Evolutionary conservation across 2,329 filamentous ascomycete genomes (phyloP).

Genomic region (Dactylonectria estremocensis): DNA sequence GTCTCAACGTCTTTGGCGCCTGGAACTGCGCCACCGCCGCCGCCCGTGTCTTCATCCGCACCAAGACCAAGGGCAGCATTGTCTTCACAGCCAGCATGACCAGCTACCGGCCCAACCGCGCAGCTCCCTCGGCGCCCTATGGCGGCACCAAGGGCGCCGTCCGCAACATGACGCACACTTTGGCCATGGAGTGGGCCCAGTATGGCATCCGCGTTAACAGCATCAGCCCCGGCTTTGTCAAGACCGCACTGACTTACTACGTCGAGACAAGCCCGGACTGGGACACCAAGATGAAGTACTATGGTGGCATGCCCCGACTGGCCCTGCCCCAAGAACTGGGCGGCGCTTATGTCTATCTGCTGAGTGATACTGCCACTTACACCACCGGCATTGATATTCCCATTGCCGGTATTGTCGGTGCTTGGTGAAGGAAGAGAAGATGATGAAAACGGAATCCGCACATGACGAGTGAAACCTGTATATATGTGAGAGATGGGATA

Average conservation of each 20-base stretch:
- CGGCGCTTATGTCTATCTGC: slow-evolving; percentile 70
- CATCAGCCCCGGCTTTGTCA: slow-evolving; percentile 43
- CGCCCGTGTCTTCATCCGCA: slow-evolving; percentile 58
- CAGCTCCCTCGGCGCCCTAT: slow-evolving; percentile 58
- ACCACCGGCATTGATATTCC: slow-evolving; percentile 67
- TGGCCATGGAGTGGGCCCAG: slow-evolving; percentile 64
- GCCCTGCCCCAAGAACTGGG: slow-evolving; percentile 68
- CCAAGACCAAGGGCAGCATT: slow-evolving; percentile 53
- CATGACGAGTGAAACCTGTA: slow-evolving; percentile 26
- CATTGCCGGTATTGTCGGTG: slow-evolving; percentile 41
- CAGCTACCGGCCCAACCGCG: slow-evolving; percentile 63
- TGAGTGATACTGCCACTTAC: slow-evolving; percentile 67
- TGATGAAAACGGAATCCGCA: slow-evolving; percentile 18
- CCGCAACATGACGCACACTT: slow-evolving; percentile 56
- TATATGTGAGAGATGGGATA: slow-evolving; percentile 9
- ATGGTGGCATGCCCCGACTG: slow-evolving; percentile 69
- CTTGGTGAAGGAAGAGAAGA: slow-evolving; percentile 27
- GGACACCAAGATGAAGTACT: slow-evolving; percentile 71
- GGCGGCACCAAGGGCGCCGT: slow-evolving; percentile 62
- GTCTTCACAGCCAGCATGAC: slow-evolving; percentile 66
- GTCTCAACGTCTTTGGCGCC: slow-evolving; percentile 56
- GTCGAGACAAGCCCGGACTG: slow-evolving; percentile 68
- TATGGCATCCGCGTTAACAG: slow-evolving; percentile 55
- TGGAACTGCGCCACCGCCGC: slow-evolving; percentile 63
- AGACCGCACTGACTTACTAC: slow-evolving; percentile 64